phyloP scores from a whole-genome alignment of 805 yeast genomes.

The Cyberlindnera nakhonratchasimensis region DNA sequence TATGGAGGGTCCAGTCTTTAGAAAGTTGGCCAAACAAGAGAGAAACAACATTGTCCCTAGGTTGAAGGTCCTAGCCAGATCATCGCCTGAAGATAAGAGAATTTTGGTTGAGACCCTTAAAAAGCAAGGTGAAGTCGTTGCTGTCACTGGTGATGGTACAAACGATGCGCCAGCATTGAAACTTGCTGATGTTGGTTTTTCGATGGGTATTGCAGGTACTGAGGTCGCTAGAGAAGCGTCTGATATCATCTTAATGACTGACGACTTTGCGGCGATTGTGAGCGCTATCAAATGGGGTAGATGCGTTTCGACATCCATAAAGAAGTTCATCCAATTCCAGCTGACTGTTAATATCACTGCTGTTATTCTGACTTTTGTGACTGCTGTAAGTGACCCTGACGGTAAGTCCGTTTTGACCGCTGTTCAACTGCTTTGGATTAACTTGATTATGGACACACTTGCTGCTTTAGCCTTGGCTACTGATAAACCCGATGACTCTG shows the following conservation, averaged over 20 bases:
- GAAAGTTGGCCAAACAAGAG: conserved; percentile 58
- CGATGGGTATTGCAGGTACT: conserved; percentile 98
- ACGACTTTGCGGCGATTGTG: conserved; percentile 91
- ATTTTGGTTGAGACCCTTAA: conserved; percentile 78
- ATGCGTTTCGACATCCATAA: conserved; percentile 90
- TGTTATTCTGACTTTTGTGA: conserved; percentile 87
- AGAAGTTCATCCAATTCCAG: conserved; percentile 95
- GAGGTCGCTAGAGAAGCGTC: conserved; percentile 99
- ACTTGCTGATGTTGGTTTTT: conserved; percentile 95
- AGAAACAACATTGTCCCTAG: conserved; percentile 63
- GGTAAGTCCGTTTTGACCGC: conserved; percentile 91
- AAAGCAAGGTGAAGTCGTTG: conserved; percentile 86
- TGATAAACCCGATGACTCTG: conserved; percentile 86
- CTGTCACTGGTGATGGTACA: conserved; percentile 99
- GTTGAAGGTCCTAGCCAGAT: conserved; percentile 83
- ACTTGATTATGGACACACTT: conserved; percentile 95
- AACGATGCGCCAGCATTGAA: conserved; percentile 98
- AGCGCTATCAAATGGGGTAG: conserved; percentile 99
- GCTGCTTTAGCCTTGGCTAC: conserved; percentile 98
- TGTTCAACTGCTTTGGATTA: conserved; percentile 96
- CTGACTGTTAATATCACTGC: conserved; percentile 96
- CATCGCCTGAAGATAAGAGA: conserved; percentile 94
- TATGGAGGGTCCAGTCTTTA: conserved; percentile 92
- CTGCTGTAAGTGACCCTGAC: conserved; percentile 80
- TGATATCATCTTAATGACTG: conserved; percentile 88